phyloP scores from a whole-genome alignment of 257 asterid genomes.

The Nicotiana undulata region DNA sequence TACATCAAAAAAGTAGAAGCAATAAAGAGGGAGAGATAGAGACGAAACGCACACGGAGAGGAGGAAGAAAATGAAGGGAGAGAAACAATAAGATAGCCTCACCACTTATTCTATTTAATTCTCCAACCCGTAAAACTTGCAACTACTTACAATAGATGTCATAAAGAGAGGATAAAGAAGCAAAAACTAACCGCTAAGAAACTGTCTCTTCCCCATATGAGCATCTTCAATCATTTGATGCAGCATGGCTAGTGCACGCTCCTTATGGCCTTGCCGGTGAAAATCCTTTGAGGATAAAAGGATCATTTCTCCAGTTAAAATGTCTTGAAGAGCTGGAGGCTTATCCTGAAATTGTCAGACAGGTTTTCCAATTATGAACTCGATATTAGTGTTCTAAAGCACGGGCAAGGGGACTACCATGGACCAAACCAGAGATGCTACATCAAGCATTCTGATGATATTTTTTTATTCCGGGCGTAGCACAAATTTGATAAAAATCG shows the following conservation, averaged over 20 bases:
- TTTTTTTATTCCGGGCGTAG: no score
- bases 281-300: slow-evolving; percentile 53
- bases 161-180: neutral
- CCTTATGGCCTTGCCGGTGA: slow-evolving; percentile 76
- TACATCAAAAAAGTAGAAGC: neutral
- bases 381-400: no score
- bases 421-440: no score
- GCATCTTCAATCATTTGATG: slow-evolving; percentile 99
- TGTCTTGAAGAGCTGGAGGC: slow-evolving; percentile 69
- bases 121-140: neutral
- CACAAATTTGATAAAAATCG: no score
- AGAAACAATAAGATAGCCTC: neutral
- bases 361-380: slow-evolving; percentile 9
- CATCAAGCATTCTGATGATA: no score
- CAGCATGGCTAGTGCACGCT: slow-evolving; percentile 90
- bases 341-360: slow-evolving; percentile 56
- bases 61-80: neutral
- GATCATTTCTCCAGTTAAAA: slow-evolving; percentile 72
- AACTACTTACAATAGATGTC: neutral
- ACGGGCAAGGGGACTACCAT: no score
- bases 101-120: neutral
- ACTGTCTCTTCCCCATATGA: slow-evolving; percentile 90
- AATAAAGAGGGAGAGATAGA: neutral
- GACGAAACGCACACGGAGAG: neutral
- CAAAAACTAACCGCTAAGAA: slow-evolving; percentile 68